Conservation (phyloP, 83 land plant genomes). For the Isoetes engelmannii region DNA sequence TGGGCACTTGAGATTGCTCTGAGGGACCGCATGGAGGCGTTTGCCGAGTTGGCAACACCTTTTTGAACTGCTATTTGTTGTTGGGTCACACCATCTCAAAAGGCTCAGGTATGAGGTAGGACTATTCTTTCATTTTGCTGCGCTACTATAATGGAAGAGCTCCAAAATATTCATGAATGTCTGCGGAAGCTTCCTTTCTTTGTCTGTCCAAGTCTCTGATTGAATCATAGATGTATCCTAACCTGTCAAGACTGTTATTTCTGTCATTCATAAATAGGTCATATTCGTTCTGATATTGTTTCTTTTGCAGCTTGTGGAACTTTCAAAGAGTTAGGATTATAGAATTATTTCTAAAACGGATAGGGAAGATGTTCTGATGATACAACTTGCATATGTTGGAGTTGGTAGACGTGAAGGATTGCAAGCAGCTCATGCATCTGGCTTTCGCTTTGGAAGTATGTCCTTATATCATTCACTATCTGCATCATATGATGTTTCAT, state of each 20-base stretch:
- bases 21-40: constrained; percentile 49
- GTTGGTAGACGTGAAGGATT: constrained; percentile 95
- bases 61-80: constrained; percentile 93
- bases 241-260: no score
- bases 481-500: no score
- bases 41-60: constrained; percentile 76
- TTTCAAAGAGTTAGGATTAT: constrained; percentile 81
- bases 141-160: no score
- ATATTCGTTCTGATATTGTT: not conserved
- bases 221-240: no score
- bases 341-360: constrained; percentile 92
- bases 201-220: no score
- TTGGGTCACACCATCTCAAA: constrained; percentile 96
- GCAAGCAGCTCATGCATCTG: constrained; percentile 97
- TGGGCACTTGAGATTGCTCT: constrained; percentile 86
- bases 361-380: constrained; percentile 99
- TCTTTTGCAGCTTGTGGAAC: constrained; percentile 66
- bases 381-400: constrained; percentile 93
- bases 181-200: no score
- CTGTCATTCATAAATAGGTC: not conserved
- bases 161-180: no score
- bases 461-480: not conserved
- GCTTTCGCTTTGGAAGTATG: constrained; percentile 89
- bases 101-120: constrained; percentile 63
- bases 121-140: not conserved